Evolutionary conservation across 2,329 filamentous ascomycete species (phyloP), one percentile per base, ranked within the genome.

Genomic region (Colletotrichum ledebouriae): DNA sequence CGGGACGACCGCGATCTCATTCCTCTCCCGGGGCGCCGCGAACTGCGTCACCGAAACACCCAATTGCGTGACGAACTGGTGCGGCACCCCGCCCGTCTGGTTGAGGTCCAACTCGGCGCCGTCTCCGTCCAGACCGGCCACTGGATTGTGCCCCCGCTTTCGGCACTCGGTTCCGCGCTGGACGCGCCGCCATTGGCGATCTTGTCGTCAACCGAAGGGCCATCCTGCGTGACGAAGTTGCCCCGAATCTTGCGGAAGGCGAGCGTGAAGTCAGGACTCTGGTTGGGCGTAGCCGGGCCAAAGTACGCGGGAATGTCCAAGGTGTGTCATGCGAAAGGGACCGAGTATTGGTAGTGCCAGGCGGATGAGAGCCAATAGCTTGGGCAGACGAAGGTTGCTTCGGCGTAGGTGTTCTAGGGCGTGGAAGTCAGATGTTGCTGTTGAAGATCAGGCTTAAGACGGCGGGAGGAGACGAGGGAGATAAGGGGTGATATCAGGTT

Each of bases 361-460:
- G 78, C 77, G 34, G 42, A 22, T 22, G 22, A 22, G 22, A 22
- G 22, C 22, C 22, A 22, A 22, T 22, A 22, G 22, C 22, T 22
- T 22, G 22, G 22, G 22, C 22, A 22, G 22, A 22, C 22, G 68
- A 88, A 88, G 2, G 84, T 85, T 1, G 82, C 79, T 74, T 89
- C 87, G 47, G 82, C 85, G 70, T 84, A 85, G 55, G 89, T 82
- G 72, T 87, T 85, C 67, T 80, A 76, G 9, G 81, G 84, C 29
- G 83, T 80, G 37, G 13, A 50, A 15, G 39, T 49, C 15, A 58
- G 25, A 29, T 6, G 5, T 29, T 29, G 1, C 25, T 29, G 4
- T 29, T 6, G 25, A 1, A 29, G 25, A 29, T 6, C 25, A 29
- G 25, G 25, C 25, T 29, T 6, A 4, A 29, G 25, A 29, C 6